Evolutionary conservation across 2,329 filamentous ascomycete genomes (phyloP).

Genomic region (Dactylellina cionopaga): DNA sequence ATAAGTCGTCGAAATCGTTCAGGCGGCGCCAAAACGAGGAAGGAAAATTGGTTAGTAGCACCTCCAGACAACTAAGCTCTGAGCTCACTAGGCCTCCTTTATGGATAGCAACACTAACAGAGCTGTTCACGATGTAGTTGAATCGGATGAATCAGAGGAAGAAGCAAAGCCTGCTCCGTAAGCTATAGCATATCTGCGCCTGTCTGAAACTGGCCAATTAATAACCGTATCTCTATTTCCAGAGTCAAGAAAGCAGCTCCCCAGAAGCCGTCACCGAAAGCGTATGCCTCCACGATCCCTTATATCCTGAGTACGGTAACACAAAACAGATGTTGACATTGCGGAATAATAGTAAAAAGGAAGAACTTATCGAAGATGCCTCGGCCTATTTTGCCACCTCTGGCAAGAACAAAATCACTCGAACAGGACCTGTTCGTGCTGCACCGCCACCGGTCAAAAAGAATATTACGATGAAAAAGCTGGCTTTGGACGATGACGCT

Average conservation of each 20-base stretch:
- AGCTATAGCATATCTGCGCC: background rate
- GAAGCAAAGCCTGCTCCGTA: constrained; percentile 53
- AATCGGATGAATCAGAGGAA: constrained; percentile 61
- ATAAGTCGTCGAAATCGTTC: background rate
- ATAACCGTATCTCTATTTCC: background rate
- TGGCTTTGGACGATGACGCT: constrained; percentile 66
- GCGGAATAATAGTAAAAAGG: constrained; percentile 60
- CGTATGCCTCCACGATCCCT: constrained; percentile 14
- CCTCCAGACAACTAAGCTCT: background rate
- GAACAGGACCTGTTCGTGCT: constrained; percentile 62
- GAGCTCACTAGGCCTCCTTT: background rate
- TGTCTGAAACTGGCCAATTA: background rate
- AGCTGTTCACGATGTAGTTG: constrained; percentile 55
- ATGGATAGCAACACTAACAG: background rate
- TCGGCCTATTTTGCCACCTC: constrained; percentile 71
- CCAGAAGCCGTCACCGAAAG: constrained; percentile 33
- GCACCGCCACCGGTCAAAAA: constrained; percentile 62
- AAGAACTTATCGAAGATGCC: constrained; percentile 65
- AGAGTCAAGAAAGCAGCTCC: constrained; percentile 63
- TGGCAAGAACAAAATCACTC: constrained; percentile 67
- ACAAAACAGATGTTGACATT: background rate
- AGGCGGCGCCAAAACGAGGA: constrained; percentile 33
- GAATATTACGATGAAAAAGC: constrained; percentile 60
- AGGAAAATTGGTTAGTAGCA: constrained; percentile 39
- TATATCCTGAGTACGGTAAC: constrained; percentile 11